These are phyloP conservation scores for Neoscytalidium dimidiatum DNA, from an alignment of 2,329 filamentous ascomycete genomes.

Conservation along the genomic window DNA sequence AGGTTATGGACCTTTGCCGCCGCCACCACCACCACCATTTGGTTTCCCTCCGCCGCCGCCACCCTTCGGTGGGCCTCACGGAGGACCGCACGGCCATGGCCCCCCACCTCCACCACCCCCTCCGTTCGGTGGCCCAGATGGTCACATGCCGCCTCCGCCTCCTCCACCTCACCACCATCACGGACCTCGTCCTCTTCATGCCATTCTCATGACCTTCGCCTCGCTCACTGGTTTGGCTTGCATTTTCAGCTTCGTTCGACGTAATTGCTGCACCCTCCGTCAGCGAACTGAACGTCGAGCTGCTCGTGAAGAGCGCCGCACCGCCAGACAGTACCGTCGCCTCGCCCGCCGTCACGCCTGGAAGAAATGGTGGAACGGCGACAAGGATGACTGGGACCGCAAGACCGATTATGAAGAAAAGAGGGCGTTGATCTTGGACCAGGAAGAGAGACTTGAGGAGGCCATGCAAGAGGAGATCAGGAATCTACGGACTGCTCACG, in stretches of 20 bases:
- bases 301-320: conserved; percentile 57
- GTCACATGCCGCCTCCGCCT: neutral
- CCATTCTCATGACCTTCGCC: conserved; percentile 44
- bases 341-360: conserved; percentile 55
- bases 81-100: neutral
- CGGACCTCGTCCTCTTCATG: conserved; percentile 26
- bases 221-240: conserved; percentile 50
- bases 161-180: conserved; percentile 4
- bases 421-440: conserved; percentile 47
- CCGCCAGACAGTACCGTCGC: conserved; percentile 53
- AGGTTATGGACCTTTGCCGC: neutral
- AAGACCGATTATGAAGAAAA: conserved; percentile 55
- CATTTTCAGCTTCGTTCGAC: conserved; percentile 46
- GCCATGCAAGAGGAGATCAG: conserved; percentile 49
- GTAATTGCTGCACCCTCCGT: conserved; percentile 52
- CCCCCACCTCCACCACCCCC: conserved; percentile 23
- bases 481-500: conserved; percentile 53
- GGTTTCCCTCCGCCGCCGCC: neutral
- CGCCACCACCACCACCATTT: conserved; percentile 13
- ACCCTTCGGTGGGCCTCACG: no score
- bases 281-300: conserved; percentile 47
- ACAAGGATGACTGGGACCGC: conserved; percentile 34
- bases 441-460: conserved; percentile 43
- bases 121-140: conserved; percentile 6
- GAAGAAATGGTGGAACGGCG: conserved; percentile 51